Base-by-base conservation (phyloP, 73 alveolate species). In the Tetrahymena malaccensis region DNA sequence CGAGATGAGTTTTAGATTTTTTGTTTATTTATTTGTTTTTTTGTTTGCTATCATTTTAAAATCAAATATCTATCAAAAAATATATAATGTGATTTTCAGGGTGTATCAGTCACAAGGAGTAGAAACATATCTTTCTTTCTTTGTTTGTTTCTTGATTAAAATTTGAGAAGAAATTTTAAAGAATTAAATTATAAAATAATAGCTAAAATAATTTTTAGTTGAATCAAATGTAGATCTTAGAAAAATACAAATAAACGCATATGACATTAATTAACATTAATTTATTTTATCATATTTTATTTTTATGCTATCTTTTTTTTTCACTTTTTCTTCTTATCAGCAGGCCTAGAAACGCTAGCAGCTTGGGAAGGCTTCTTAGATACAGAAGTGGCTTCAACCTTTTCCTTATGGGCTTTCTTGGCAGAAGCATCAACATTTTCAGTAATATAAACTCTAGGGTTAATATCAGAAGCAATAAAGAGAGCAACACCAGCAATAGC, bases 401-500 rank as follows among this genome's bases (percentile, higher is more conserved):
- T 50, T 50, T 50, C 83, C 27, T 50, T 50, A 13, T 50, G 27
- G 16, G 10, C 83, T 21, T 50, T 50, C 83, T 50, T 50, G 89
- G 40, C 35, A 57, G 85, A 1, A 57, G 85, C 89, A 25, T 70
- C 34, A 70, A 11, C 89, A 3, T 70, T 3, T 25, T 22, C 22
- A 25, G 4, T 31, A 2, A 19, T 33, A 27, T 70, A 7, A n/a
- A 70, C 37, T 11, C 8, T 31, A 70, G 89, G 89, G 0, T 40
- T 1, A 33, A 70, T 70, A 70, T 70, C 89, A 27, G 89, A 17
- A 70, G 89, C 89, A n/a, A 70, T 70, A 40, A 70, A 70, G 37
- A 70, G 89, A n/a, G 89, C 89, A 70, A 70, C 25, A 70, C 89
- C 89, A 70, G 89, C 89, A 70, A 70, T 70, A n/a, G 89, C 89